These are phyloP conservation scores for Pleurostoma richardsiae DNA, from an alignment of 2,329 filamentous ascomycete genomes.

Conservation along the genomic window DNA sequence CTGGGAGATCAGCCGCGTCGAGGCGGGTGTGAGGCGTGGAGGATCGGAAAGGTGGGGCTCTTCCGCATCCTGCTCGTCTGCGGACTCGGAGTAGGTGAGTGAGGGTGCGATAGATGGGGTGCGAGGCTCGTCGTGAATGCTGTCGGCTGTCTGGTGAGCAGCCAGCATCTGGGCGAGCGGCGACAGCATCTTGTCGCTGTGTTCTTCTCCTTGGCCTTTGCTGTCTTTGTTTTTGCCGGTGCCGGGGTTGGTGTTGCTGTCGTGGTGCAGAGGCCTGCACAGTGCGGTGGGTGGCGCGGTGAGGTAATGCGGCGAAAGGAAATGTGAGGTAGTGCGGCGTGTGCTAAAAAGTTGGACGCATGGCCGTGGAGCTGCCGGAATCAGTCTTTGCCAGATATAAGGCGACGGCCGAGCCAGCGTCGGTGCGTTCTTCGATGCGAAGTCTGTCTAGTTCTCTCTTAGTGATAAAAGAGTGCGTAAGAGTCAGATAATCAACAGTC, in stretches of 20 bases:
- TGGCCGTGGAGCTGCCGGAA: not conserved
- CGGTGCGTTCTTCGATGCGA: not conserved
- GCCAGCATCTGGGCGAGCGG: constrained; percentile 32
- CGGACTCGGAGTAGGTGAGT: constrained; percentile 58
- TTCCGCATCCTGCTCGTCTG: constrained; percentile 49
- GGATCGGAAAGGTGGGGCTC: constrained; percentile 38
- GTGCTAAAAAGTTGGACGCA: not conserved
- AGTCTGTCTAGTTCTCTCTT: no score
- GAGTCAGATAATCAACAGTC: no score
- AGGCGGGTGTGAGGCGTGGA: constrained; percentile 56
- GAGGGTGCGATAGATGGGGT: constrained; percentile 53
- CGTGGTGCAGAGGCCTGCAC: not conserved
- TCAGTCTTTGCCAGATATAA: not conserved
- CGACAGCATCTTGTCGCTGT: constrained; percentile 26
- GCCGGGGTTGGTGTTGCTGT: constrained; percentile 6
- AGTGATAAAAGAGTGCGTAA: no score
- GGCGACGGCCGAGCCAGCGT: not conserved
- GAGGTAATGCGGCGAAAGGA: not conserved
- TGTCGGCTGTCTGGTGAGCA: constrained; percentile 28
- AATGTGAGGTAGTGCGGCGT: not conserved
- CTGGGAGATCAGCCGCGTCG: constrained; percentile 62
- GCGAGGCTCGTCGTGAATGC: constrained; percentile 23
- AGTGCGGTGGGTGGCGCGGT: not conserved
- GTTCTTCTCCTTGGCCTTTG: constrained; percentile 17
- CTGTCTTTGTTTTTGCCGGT: not conserved